These are phyloP conservation scores for Citrus glauca DNA, from an alignment of 345 rosid genomes.

Conservation along the genomic window DNA sequence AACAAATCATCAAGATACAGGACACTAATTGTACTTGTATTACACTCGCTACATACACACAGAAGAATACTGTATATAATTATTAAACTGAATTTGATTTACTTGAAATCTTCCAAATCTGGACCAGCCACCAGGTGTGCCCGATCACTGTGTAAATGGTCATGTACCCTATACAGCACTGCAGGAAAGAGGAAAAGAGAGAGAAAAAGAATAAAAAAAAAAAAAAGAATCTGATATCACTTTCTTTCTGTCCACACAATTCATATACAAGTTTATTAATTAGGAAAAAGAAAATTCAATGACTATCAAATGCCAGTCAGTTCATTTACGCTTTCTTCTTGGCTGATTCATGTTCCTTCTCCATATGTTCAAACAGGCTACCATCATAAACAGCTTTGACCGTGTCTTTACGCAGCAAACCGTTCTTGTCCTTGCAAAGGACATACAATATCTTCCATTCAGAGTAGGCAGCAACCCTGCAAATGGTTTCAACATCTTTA, in stretches of 20 bases:
- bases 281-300: not conserved
- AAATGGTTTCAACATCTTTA: not conserved
- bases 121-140: not conserved
- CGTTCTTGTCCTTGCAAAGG: constrained; percentile 69
- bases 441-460: constrained; percentile 65
- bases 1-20: not conserved
- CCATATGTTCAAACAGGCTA: constrained; percentile 57
- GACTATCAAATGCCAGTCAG: not conserved
- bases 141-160: not conserved
- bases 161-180: not conserved
- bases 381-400: constrained; percentile 75
- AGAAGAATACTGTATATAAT: not conserved
- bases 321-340: constrained; percentile 42
- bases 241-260: not conserved
- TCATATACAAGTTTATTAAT: not conserved
- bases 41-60: not conserved
- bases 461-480: constrained; percentile 54
- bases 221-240: not conserved
- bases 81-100: not conserved
- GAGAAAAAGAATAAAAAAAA: not conserved
- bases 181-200: not conserved
- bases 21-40: not conserved
- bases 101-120: not conserved
- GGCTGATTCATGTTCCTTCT: constrained; percentile 44
- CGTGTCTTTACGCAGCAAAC: constrained; percentile 61